Conservation (phyloP, 345 rosid genomes). For the Brassica incana region DNA sequence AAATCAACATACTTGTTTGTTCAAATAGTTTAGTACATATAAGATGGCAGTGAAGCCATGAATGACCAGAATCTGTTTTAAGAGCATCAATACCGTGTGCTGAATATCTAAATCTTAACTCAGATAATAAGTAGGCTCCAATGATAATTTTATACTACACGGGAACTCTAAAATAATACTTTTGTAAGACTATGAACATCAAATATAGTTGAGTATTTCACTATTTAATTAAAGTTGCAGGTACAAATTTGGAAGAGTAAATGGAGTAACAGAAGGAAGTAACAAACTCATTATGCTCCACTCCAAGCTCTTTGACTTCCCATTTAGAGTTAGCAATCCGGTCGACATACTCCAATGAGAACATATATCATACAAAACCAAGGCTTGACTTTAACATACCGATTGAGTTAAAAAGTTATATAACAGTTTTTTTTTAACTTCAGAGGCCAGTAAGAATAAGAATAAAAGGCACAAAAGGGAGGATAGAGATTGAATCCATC, state of each 20-base stretch:
- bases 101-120: slow-evolving; percentile 10
- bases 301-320: slow-evolving; percentile 95
- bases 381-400: too few species aligned
- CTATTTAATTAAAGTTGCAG: neutral
- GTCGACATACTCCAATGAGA: slow-evolving; percentile 56
- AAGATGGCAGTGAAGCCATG: neutral
- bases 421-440: too few species aligned
- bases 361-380: too few species aligned
- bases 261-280: slow-evolving; percentile 23
- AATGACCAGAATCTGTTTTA: neutral
- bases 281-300: slow-evolving; percentile 96
- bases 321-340: slow-evolving; percentile 89
- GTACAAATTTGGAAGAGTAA: neutral
- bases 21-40: neutral
- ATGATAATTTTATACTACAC: too few species aligned
- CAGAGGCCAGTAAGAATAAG: slow-evolving; percentile 11
- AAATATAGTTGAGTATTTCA: neutral
- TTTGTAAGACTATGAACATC: neutral
- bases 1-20: slow-evolving; percentile 86
- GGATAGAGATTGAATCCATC: too few species aligned
- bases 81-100: slow-evolving; percentile 1
- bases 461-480: slow-evolving; percentile 7
- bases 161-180: neutral
- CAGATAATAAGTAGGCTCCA: too few species aligned
- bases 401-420: neutral